Evolutionary conservation across 2,329 filamentous ascomycete species (phyloP).

Genomic region (Acarospora socialis): DNA sequence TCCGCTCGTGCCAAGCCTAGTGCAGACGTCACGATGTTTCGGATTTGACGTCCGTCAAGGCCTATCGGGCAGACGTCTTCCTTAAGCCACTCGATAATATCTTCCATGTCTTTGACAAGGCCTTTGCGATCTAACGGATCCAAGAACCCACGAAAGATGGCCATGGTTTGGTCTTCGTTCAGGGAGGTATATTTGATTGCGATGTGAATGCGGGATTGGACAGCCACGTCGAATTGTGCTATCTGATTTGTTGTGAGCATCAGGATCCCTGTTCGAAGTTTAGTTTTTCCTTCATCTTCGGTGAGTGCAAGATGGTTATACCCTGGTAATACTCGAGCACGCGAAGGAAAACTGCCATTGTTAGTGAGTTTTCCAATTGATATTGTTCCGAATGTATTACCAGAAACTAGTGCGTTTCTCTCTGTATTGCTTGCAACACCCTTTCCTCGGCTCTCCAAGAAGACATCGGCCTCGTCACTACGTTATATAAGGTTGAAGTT

Average conservation of each 20-base stretch:
- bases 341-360: constrained; percentile 3
- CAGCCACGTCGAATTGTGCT: constrained; percentile 22
- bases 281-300: neutral
- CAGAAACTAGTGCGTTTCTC: constrained; percentile 7
- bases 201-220: constrained; percentile 17
- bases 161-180: constrained; percentile 13
- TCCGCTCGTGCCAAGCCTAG: too few relatives aligned
- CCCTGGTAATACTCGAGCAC: constrained; percentile 5
- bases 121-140: too few relatives aligned
- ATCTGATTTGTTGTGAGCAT: constrained; percentile 27
- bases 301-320: constrained; percentile 9
- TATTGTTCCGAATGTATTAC: neutral
- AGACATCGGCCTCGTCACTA: constrained; percentile 26
- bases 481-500: too few relatives aligned
- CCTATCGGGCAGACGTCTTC: constrained; percentile 1
- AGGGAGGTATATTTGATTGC: constrained; percentile 19
- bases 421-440: constrained; percentile 4
- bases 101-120: too few relatives aligned
- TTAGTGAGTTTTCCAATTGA: neutral
- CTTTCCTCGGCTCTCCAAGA: constrained; percentile 15
- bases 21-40: constrained; percentile 1
- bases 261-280: constrained; percentile 26
- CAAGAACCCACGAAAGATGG: too few relatives aligned
- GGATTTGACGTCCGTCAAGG: constrained; percentile 2
- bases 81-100: too few relatives aligned